phyloP scores from a whole-genome alignment of 441 rosid species.

The Pelargonium hybrid region DNA sequence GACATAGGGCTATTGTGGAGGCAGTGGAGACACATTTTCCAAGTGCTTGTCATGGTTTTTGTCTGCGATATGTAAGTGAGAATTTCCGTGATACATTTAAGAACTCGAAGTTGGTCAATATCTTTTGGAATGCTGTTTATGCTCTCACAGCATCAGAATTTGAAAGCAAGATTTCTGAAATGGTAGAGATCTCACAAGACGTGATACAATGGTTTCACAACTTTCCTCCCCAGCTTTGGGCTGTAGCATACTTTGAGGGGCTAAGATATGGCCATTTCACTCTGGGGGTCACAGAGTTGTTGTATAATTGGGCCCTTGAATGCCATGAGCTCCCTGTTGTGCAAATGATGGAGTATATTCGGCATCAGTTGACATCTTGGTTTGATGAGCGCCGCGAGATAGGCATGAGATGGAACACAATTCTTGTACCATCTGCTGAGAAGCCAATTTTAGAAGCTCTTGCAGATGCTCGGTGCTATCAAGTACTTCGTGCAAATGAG shows the following conservation, averaged over 20 bases:
- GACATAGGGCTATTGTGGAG: slow-evolving; percentile 79
- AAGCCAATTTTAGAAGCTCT: slow-evolving; percentile 77
- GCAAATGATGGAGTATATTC: slow-evolving; percentile 95
- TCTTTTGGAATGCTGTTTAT: slow-evolving; percentile 91
- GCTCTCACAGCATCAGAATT: slow-evolving; percentile 82
- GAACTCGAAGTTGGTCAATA: slow-evolving; percentile 73
- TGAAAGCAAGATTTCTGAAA: slow-evolving; percentile 81
- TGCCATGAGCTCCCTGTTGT: slow-evolving; percentile 91
- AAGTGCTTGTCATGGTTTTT: slow-evolving; percentile 87
- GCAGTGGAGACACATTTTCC: slow-evolving; percentile 90
- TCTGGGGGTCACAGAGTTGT: slow-evolving; percentile 64
- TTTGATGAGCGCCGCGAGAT: slow-evolving; percentile 82
- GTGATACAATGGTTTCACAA: slow-evolving; percentile 86
- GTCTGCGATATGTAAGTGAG: slow-evolving; percentile 88
- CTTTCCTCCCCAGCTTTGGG: slow-evolving; percentile 88
- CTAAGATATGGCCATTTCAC: slow-evolving; percentile 82
- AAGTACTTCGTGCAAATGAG: slow-evolving; percentile 92
- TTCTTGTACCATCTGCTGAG: slow-evolving; percentile 88
- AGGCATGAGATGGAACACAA: slow-evolving; percentile 86
- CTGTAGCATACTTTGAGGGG: slow-evolving; percentile 89
- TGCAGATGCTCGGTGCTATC: slow-evolving; percentile 75
- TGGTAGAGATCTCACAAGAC: slow-evolving; percentile 85
- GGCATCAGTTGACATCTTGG: slow-evolving; percentile 94
- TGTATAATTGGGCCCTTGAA: slow-evolving; percentile 75
- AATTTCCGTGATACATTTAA: slow-evolving; percentile 89